phyloP scores from a whole-genome alignment of 371 early-diverging fungal genomes.

The Mucor irregularis region DNA sequence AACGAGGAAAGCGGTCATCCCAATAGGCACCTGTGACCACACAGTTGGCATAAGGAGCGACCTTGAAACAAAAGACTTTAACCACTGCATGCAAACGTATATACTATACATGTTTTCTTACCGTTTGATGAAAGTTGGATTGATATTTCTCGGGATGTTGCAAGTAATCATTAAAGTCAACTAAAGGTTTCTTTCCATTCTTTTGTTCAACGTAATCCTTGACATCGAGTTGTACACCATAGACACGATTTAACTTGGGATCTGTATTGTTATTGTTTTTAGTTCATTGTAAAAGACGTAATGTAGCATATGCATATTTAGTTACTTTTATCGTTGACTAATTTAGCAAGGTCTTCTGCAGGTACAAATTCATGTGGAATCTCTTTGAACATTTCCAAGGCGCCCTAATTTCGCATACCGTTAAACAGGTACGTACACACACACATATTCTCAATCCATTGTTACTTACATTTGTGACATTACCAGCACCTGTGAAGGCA shows the following conservation, averaged over 20 bases:
- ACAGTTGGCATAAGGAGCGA: conserved; percentile 89
- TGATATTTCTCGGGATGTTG: conserved; percentile 80
- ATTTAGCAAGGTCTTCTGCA: conserved; percentile 74
- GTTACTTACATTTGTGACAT: conserved; percentile 83
- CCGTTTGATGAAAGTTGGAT: conserved; percentile 84
- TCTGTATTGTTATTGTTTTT: no score
- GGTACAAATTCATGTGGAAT: conserved; percentile 92
- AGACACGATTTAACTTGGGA: conserved; percentile 67
- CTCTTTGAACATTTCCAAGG: conserved; percentile 85
- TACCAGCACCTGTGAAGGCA: conserved; percentile 94
- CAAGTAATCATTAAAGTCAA: conserved; percentile 68
- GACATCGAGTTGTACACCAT: conserved; percentile 76
- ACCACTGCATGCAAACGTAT: neutral
- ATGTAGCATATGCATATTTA: neutral
- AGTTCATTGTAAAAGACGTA: no score
- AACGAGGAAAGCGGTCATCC: conserved; percentile 86
- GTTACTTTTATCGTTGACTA: conserved; percentile 68
- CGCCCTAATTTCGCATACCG: no score
- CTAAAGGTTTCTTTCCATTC: conserved; percentile 56
- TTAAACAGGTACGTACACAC: no score
- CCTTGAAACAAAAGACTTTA: conserved; percentile 27
- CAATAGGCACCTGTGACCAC: conserved; percentile 97
- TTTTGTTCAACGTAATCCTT: conserved; percentile 82
- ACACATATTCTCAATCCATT: no score
- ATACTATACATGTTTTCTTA: conserved; percentile 12